Percentiles rank a stretch among this genome's conserved stretches.
These are phyloP conservation scores for Triadica sebifera DNA, from an alignment of 345 rosid genomes.

Conservation along the genomic window DNA sequence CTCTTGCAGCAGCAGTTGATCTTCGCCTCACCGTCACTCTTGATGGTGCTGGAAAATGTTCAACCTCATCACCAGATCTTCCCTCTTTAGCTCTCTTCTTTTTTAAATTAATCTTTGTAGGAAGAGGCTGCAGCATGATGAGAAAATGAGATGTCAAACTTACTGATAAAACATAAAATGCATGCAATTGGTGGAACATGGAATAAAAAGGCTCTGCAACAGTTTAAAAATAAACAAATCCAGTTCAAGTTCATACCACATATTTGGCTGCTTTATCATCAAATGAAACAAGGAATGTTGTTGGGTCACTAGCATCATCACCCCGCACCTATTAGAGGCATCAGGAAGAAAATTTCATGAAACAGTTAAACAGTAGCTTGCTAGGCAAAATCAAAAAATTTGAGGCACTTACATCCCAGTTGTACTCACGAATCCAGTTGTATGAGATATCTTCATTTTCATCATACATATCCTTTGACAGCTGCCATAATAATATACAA, in stretches of 20 bases:
- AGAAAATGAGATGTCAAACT: not conserved
- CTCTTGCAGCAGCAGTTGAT: constrained; percentile 52
- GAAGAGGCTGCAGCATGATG: constrained; percentile 66
- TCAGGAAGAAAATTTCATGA: constrained; percentile 10
- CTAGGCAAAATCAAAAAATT: not conserved
- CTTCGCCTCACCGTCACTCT: constrained; percentile 70
- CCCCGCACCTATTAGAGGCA: constrained; percentile 55
- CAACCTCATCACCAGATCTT: constrained; percentile 75
- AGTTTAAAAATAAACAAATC: not conserved
- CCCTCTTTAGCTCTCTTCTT: constrained; percentile 89
- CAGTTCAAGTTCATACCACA: constrained; percentile 48
- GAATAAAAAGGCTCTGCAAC: not conserved
- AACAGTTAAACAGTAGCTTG: constrained; percentile 6
- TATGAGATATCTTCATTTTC: constrained; percentile 74
- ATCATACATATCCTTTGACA: constrained; percentile 72
- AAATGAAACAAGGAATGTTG: constrained; percentile 76
- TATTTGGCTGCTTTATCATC: constrained; percentile 73
- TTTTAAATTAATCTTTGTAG: constrained; percentile 73
- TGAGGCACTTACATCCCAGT: constrained; percentile 80
- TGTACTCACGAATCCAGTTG: constrained; percentile 89
- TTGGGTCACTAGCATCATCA: constrained; percentile 66
- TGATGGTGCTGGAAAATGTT: constrained; percentile 82
- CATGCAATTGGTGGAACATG: not conserved
- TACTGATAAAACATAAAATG: constrained; percentile 3
- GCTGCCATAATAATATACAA: constrained; percentile 41